phyloP scores from a whole-genome alignment of 140 eudicot species.

The Senecio squalidus region DNA sequence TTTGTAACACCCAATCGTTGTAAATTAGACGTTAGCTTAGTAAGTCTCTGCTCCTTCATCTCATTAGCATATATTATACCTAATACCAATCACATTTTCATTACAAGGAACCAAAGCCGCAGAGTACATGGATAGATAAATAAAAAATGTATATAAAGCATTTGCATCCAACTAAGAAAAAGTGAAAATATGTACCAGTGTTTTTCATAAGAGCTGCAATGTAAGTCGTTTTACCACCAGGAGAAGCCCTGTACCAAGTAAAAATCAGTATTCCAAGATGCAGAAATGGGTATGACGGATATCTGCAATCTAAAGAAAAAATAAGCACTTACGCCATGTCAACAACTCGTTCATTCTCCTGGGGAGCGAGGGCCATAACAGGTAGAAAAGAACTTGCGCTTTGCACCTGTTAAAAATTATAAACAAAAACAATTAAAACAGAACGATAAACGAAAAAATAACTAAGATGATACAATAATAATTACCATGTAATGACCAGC shows the following conservation, averaged over 20 bases:
- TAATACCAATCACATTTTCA: constrained; percentile 17
- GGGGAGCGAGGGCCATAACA: constrained; percentile 97
- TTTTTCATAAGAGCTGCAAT: constrained; percentile 96
- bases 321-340: constrained; percentile 82
- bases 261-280: constrained; percentile 2
- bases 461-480: background rate
- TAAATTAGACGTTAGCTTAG: constrained; percentile 79
- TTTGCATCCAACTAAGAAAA: background rate
- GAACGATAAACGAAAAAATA: background rate
- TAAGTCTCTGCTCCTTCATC: constrained; percentile 79
- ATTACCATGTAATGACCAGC: constrained; percentile 97
- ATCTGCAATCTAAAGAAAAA: background rate
- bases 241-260: constrained; percentile 71
- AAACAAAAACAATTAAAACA: background rate
- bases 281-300: background rate
- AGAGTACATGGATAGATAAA: background rate
- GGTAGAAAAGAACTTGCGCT: constrained; percentile 95
- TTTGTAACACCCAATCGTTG: constrained; percentile 96
- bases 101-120: background rate
- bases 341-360: constrained; percentile 82
- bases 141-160: background rate
- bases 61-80: constrained; percentile 93
- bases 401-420: constrained; percentile 59
- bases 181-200: constrained; percentile 43
- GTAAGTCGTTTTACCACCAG: constrained; percentile 99